A percentile compares a stretch with the other conserved stretches of the same genome.
These are phyloP conservation scores for Phylloporus sp. DNA, from an alignment of 768 basidiomycete genomes.

Conservation along the genomic window DNA sequence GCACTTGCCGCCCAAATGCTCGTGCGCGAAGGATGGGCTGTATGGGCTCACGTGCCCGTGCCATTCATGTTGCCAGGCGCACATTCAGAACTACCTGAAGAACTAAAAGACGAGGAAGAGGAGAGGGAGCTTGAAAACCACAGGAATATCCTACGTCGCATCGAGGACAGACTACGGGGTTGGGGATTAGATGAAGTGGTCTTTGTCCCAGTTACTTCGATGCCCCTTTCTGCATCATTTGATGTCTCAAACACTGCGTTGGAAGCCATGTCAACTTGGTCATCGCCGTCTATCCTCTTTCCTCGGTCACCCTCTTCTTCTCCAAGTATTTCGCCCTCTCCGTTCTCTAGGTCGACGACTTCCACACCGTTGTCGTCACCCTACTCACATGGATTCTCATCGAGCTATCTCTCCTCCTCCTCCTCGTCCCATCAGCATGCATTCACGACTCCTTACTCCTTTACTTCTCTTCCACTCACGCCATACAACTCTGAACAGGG, in stretches of 20 bases:
- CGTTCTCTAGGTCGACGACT: conserved; percentile 29
- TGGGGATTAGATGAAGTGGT: conserved; percentile 81
- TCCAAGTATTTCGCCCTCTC: conserved; percentile 31
- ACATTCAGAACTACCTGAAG: conserved; percentile 36
- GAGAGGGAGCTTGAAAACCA: conserved; percentile 37
- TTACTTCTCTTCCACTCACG: conserved; percentile 26
- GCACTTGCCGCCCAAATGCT: conserved; percentile 80
- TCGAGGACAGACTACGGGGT: conserved; percentile 52
- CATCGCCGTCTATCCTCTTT: conserved; percentile 24
- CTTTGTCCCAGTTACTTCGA: conserved; percentile 41
- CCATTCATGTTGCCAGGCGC: conserved; percentile 31
- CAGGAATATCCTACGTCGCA: conserved; percentile 38
- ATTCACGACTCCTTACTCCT: conserved; percentile 31
- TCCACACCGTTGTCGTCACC: conserved; percentile 33
- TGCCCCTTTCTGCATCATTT: conserved; percentile 21
- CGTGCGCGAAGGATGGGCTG: conserved; percentile 60
- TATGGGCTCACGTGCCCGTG: conserved; percentile 64
- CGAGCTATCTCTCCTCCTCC: conserved; percentile 20
- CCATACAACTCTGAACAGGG: conserved; percentile 26
- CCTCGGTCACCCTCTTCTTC: conserved; percentile 28
- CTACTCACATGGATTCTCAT: conserved; percentile 23
- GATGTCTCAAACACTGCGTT: conserved; percentile 17
- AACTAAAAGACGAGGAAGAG: conserved; percentile 29
- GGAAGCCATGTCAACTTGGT: conserved; percentile 18
- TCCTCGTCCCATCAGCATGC: conserved; percentile 23